Percentiles rank a stretch among this genome's conserved stretches.
Evolutionary conservation across 78 protist genomes (phyloP).

Genomic region (Blattamonas nauphoetae): DNA sequence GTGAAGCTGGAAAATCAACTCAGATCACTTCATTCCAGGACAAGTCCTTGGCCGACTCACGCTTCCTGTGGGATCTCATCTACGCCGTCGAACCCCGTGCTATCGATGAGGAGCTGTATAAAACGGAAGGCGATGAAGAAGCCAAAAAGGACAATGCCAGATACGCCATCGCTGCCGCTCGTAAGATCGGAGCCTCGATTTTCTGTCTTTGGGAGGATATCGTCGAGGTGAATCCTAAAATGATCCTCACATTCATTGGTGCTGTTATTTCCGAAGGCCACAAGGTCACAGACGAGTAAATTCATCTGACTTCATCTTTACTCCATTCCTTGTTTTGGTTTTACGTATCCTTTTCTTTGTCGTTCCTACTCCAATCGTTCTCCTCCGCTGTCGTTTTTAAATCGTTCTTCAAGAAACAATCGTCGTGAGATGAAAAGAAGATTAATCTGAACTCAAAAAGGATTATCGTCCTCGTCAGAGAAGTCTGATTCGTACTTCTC

Average conservation of each 20-base stretch:
- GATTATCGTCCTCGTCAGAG: too few species aligned
- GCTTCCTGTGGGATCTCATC: not conserved
- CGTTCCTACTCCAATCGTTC: too few species aligned
- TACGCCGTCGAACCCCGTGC: conserved; percentile 11
- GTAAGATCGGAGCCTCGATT: conserved; percentile 6
- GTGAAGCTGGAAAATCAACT: not conserved
- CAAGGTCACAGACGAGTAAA: not conserved
- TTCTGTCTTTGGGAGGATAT: conserved; percentile 21
- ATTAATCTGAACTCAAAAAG: too few species aligned
- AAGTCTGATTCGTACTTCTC: too few species aligned
- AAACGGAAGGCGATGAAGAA: not conserved
- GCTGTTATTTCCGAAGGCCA: not conserved
- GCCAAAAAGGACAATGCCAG: conserved; percentile 51
- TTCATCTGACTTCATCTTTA: too few species aligned
- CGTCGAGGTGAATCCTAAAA: conserved; percentile 1
- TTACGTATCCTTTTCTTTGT: too few species aligned
- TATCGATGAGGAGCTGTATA: not conserved
- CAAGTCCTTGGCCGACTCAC: not conserved
- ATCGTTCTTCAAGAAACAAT: too few species aligned
- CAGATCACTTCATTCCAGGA: not conserved
- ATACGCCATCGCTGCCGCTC: conserved; percentile 18
- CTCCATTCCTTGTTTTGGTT: too few species aligned
- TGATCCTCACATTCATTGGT: conserved; percentile 14
- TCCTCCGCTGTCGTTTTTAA: too few species aligned
- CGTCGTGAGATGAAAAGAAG: too few species aligned